Evolutionary conservation across 768 basidiomycete species (phyloP), one percentile per base, ranked within the genome.

Genomic region (Lyophyllum atratum): DNA sequence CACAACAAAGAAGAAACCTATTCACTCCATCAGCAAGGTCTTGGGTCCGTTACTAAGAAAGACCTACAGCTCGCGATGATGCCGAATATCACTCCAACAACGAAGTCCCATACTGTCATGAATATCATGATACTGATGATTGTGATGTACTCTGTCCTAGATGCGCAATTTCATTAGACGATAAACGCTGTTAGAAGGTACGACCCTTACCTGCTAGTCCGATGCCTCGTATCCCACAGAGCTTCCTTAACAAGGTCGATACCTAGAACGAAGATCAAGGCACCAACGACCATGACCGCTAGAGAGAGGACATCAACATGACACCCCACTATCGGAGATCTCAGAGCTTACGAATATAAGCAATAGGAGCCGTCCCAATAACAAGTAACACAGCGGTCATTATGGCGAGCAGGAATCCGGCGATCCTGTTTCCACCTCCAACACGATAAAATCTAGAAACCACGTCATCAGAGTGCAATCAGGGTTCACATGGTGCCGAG

Each of bases 41-140:
- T 25, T 5, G 9, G 24, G 5, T 34, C 19, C 19, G 24, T 14
- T 49, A 39, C 25, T 19, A 11, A 40, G 45, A 29, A 15, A 29
- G n/a, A 75, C 87, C 67, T 71, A 89, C 94, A 97, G 65, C 93
- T 93, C 55, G 94, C 85, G 54, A 96, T 76, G 66, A 98, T 92
- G 5, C 96, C 96, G 64, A 95, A 92, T 2, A 95, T 71, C 0
- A 99, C 91, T 0, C 96, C 96, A 61, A 89, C 85, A 6, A 98
- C 95, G 65, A 98, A 98, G 74, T 98, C 95, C 86, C 86, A 93
- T 3, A 82, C 81, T 2, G 94, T 95, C 96, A 98, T 98, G 56
- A 86, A 88, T 24, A 95, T 77, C 80, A 94, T 90, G 71, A 93
- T 94, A 61, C 89, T 89, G 25, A 85, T 70, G 48, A 94, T 93